Base-by-base conservation (phyloP, 2,329 filamentous ascomycete genomes). In the Beauveria medogensis region DNA sequence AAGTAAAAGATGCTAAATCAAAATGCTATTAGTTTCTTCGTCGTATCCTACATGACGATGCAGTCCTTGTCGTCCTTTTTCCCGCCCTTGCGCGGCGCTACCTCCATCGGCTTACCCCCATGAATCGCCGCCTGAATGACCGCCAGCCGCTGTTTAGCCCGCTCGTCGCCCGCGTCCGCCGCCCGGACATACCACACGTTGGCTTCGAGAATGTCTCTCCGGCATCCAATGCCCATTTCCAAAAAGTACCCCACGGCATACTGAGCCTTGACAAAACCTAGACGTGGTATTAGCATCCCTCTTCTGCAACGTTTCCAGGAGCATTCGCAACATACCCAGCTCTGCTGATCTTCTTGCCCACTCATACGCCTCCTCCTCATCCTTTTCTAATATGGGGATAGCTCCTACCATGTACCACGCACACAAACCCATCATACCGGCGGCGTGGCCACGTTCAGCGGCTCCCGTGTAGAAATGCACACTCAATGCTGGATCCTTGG, bases 181-280 rank as follows among this genome's bases (percentile, higher is more conserved):
- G 94, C 94, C 74, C 90, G 91, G 67, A 99, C 93, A 72, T 99
- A 99, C 93, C 92, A 97, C 37, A 96, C 90, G 70, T 99, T 99
- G 67, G 94, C 93, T 73, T 97, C 92, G 48, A 99, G 82, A n/a
- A 93, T 87, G 72, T 99, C 94, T 54, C 91, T 87, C 43, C 92
- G 89, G 73, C 92, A 97, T 55, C 94, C 94, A 67, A 99, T 97
- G 64, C 94, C 94, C 90, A 95, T 96, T 73, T 99, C 94, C 5
- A 92, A 97, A 72, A 99, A 99, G 75, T 97, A 97, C 50, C 92
- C 94, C 24, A 96, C 85, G 0, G 94, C 91, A 68, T 97, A 99
- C 72, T 97, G 86, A n/a, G 94, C 94, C 67, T 85, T 86, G 64
- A 83, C 80, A 63, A 79, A 83, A 55, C 85, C 88, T 90, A 10